Base-by-base conservation (phyloP, 345 rosid genomes). In the Lepidium aucheri region DNA sequence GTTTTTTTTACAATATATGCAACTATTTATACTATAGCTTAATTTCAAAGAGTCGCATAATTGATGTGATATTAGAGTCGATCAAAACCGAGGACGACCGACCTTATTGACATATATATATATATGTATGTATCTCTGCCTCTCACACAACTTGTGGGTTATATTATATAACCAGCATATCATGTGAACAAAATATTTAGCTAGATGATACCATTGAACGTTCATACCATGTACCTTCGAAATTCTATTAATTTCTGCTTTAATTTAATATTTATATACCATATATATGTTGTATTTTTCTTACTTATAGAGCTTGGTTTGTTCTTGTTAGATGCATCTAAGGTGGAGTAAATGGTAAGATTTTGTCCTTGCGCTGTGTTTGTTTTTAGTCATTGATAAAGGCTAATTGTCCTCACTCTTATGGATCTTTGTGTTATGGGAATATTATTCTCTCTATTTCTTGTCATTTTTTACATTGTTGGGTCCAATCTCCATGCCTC, bases 151-250 rank as follows among this genome's bases (percentile, higher is more conserved):
- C 62, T 22, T 70, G 68, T 70, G 47, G 68, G 42, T 45, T 22
- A 43, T 70, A 52, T 45, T 22, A 43, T 70, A 53, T 24, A 18
- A 22, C 33, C 40, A 38, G 63, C 75, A 71, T 47, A 32, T 47
- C 65, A 63, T 47, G 70, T 72, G 76, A 63, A 15, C 65, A 47
- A 71, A 47, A 72, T 72, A 72, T 55, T 41, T 56, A 46, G 65
- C 46, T 15, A 53, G 4, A 63, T 63, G 41, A 39, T 55, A 64
- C 47, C 65, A 64, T 14, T 46, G 51, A 63, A 0, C 22, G 36
- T 54, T 39, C 65, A 38, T 63, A 54, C 38, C 75, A 71, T 40
- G 43, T 71, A 56, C 44, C 68, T 70, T 42, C 12, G 6, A 26
- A 22, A 26, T 16, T 34, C 28, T 13, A 17, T 39, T n/a, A n/a